Evolutionary conservation across 1,284 basidiomycete species (phyloP).

Genomic region (Lignosus rhinocerotis): DNA sequence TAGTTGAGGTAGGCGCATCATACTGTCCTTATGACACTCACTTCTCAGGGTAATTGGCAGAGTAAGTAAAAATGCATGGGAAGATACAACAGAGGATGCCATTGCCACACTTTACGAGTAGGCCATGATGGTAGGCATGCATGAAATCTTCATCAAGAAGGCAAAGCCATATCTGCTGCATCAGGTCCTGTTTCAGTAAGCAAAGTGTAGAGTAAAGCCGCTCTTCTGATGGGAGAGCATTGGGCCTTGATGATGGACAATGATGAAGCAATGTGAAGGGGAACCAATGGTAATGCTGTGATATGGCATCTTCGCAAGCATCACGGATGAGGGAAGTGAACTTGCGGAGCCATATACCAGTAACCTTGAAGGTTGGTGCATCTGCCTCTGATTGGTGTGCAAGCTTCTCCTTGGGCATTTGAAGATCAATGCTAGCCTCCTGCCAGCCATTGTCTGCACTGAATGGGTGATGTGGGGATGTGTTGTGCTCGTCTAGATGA

Average conservation of each 20-base stretch:
- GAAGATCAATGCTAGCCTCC: slow-evolving; percentile 25
- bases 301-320: slow-evolving; percentile 3
- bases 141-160: slow-evolving; percentile 31
- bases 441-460: slow-evolving; percentile 28
- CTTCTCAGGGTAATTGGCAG: slow-evolving; percentile 37
- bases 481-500: slow-evolving; percentile 16
- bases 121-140: slow-evolving; percentile 30
- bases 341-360: slow-evolving; percentile 21
- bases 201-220: too few species aligned
- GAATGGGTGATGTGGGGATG: background rate
- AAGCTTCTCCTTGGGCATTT: slow-evolving; percentile 22
- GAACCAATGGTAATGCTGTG: background rate
- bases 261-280: slow-evolving; percentile 4
- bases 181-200: slow-evolving; percentile 29
- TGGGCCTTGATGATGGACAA: background rate
- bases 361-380: slow-evolving; percentile 28
- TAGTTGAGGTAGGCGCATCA: too few species aligned
- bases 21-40: background rate
- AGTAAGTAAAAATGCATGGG: slow-evolving; percentile 25
- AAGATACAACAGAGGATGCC: slow-evolving; percentile 20
- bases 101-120: slow-evolving; percentile 29
- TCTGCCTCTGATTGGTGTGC: slow-evolving; percentile 22
- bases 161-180: slow-evolving; percentile 26
- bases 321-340: slow-evolving; percentile 14
- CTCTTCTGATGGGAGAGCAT: too few species aligned